These are phyloP conservation scores for Leucocoprinus birnbaumii DNA, from an alignment of 768 basidiomycete species.

Conservation along the genomic window DNA sequence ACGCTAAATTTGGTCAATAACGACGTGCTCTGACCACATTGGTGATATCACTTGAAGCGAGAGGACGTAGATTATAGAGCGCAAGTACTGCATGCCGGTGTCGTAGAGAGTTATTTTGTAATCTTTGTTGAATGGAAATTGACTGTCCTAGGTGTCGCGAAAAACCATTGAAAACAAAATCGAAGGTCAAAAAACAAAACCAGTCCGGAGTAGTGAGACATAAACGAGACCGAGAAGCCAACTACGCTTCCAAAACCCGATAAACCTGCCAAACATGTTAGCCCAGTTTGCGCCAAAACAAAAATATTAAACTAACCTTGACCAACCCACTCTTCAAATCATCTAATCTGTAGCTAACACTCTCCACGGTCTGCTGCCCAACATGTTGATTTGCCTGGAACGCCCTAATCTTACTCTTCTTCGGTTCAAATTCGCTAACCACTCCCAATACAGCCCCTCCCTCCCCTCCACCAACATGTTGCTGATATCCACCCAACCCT, in stretches of 20 bases:
- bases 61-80: too few species aligned
- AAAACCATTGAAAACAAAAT: too few species aligned
- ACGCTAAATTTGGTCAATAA: too few species aligned
- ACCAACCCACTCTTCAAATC: conserved; percentile 84
- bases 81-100: too few species aligned
- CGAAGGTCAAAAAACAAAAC: background rate
- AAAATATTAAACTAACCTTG: conserved; percentile 47
- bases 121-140: too few species aligned
- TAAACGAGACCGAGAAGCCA: background rate
- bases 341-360: conserved; percentile 83
- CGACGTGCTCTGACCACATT: too few species aligned
- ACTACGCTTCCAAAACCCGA: conserved; percentile 36
- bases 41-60: too few species aligned
- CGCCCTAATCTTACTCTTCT: conserved; percentile 83
- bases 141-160: too few species aligned
- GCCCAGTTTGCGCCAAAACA: conserved; percentile 9
- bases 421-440: conserved; percentile 78
- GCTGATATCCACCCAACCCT: conserved; percentile 71
- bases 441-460: conserved; percentile 67
- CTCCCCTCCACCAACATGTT: conserved; percentile 46
- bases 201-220: conserved; percentile 17
- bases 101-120: too few species aligned
- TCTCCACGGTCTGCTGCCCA: conserved; percentile 73
- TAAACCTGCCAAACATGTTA: conserved; percentile 26
- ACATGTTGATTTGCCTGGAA: conserved; percentile 88